Conservation (phyloP, 2,329 filamentous ascomycete genomes). For the Penicillium sclerotiorum region DNA sequence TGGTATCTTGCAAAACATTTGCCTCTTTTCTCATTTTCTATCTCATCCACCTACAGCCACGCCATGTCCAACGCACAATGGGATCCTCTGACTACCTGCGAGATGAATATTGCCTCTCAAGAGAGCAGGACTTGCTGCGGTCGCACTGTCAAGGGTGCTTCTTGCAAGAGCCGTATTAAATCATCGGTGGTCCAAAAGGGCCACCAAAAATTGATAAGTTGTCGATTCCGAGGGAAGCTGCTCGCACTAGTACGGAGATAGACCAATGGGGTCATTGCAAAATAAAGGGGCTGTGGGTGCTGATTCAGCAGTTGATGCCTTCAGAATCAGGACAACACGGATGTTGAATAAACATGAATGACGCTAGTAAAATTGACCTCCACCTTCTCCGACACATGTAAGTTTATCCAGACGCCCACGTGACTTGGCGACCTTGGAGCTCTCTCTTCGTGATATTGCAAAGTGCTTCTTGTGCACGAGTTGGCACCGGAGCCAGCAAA, state of each 20-base stretch:
- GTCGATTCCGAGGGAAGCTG: no score
- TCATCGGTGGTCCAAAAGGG: background rate
- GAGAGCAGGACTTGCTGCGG: background rate
- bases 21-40: background rate
- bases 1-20: background rate
- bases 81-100: no score
- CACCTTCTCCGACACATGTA: no score
- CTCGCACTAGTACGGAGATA: no score
- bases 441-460: background rate
- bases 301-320: no score
- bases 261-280: no score
- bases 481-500: background rate
- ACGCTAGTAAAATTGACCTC: no score
- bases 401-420: background rate
- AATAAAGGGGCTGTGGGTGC: no score
- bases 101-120: background rate
- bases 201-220: background rate
- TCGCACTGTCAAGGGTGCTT: background rate
- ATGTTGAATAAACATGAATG: no score
- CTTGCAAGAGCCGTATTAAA: background rate
- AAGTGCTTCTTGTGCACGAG: background rate
- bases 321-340: no score
- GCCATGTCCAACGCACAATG: no score
- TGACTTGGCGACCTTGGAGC: background rate
- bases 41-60: no score